Evolutionary conservation across 108 stramenopile genomes (phyloP), one percentile per base, ranked within the genome.

Genomic region (Bacterosira constricta): DNA sequence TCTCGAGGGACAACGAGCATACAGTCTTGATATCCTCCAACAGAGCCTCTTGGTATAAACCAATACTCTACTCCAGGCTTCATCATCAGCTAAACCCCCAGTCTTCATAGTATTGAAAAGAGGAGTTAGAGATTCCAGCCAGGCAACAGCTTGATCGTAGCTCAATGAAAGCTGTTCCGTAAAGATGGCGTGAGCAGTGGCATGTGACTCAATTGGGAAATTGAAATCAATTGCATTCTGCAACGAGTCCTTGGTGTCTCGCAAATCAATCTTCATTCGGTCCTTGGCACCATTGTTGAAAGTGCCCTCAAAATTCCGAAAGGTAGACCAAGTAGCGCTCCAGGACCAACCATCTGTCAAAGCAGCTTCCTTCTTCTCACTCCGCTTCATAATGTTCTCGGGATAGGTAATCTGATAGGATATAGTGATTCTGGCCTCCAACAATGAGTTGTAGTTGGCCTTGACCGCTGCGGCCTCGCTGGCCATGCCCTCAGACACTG

Each of bases 201-300:
- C 17, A 45, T 45, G 44, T 18, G 44, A 6, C 17, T 15, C 44
- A 45, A 18, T 15, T 2, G 44, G 44, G 8, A 45, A 45, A 45
- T 15, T 18, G 44, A 45, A 45, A 18, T 45, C 44, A 8, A 45
- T 45, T 15, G 8, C 44, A 45, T 45, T 45, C 18, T 45, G 44
- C 15, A 45, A 18, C 44, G 18, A 18, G 18, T 18, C 17, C 6
- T 15, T 18, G 17, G 18, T 18, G 15, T 45, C 44, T 18, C 15
- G 17, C 15, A 45, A 18, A 18, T 15, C 15, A 2, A 18, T 18
- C 18, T 3, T 2, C 3, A 45, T 45, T 45, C 17, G 15, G 7
- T 45, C 44, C 44, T 45, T 45, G 44, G 44, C 44, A 3, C 44
- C 44, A 45, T 45, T 45, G 18, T 45, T 45, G 44, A 45, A 45